Evolutionary conservation across 257 asterid species (phyloP).

Genomic region (Plectranthus barbatus): DNA sequence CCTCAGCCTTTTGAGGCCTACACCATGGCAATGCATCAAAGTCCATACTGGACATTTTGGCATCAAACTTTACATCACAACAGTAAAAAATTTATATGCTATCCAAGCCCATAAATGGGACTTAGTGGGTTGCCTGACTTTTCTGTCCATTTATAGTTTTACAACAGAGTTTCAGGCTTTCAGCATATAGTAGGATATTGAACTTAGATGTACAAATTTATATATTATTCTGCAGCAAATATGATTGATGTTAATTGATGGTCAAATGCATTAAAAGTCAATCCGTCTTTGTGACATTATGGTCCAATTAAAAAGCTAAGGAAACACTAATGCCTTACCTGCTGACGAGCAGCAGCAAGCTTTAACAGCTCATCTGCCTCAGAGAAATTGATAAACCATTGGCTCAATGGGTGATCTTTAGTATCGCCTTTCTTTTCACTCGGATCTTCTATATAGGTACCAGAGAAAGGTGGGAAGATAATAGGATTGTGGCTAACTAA

Average conservation of each 20-base stretch:
- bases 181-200: too few species aligned
- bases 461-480: conserved; percentile 14
- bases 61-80: not conserved
- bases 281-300: not conserved
- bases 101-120: not conserved
- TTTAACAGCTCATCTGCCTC: conserved; percentile 81
- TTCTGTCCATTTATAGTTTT: not conserved
- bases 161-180: not conserved
- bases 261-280: not conserved
- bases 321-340: conserved; percentile 25
- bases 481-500: conserved; percentile 7
- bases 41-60: not conserved
- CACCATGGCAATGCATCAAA: too few species aligned
- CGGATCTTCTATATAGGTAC: conserved; percentile 30
- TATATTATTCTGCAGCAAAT: not conserved
- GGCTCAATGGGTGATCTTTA: conserved; percentile 50
- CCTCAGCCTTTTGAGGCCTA: too few species aligned
- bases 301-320: not conserved
- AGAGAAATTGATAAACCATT: conserved; percentile 68
- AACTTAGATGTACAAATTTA: too few species aligned
- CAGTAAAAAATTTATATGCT: not conserved
- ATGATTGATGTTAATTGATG: not conserved
- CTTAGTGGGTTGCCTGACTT: not conserved
- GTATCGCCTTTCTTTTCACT: conserved; percentile 49
- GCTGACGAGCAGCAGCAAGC: conserved; percentile 75